Evolutionary conservation across 768 basidiomycete genomes (phyloP), one percentile per base, ranked within the genome.

Genomic region (Russula virescens): DNA sequence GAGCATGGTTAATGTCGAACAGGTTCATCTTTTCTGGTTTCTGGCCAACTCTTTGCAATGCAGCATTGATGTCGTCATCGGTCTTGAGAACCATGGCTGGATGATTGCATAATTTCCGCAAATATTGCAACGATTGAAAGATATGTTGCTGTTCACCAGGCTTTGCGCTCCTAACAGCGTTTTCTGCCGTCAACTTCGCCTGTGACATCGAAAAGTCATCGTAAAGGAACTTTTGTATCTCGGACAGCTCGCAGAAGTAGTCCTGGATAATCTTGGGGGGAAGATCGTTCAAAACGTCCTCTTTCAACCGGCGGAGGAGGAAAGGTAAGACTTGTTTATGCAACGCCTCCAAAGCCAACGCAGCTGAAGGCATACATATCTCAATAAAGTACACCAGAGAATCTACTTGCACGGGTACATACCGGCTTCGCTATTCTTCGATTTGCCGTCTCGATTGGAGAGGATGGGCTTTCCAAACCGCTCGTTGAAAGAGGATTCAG

Each of bases 271-370:
- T 99, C 78, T 99, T 98, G 4, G 97, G 97, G 1, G 97, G 97
- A 2, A 99, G 79, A 71, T 99, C 97, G 64, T 92, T 77, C 60
- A 99, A 78, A 31, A 99, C 97, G 70, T 99, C 94, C 75, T 99
- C 97, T 73, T 99, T 99, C 72, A 99, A 77, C 25, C 97, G 88
- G 46, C 97, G 91, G 18, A 99, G 80, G 46, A 99, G 77, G 83
- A 99, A 99, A 2, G 97, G 97, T n/a, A 99, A 76, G 26, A 98
- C 96, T 80, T 99, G 97, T 75, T 99, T 99, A 73, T 98, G 97
- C 51, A 99, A 74, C 2, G 96, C 93, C 71, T 98, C 97, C 23
- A 99, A 80, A 0, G 97, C 97, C 68, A 95, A 76, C 10, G 94
- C 89, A 66, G 96, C 97, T 98, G 48, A 61, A 28, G 51, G 61